Evolutionary conservation across 805 yeast genomes (phyloP), one percentile per base, ranked within the genome.

Genomic region (Nakazawaea molendinolei): DNA sequence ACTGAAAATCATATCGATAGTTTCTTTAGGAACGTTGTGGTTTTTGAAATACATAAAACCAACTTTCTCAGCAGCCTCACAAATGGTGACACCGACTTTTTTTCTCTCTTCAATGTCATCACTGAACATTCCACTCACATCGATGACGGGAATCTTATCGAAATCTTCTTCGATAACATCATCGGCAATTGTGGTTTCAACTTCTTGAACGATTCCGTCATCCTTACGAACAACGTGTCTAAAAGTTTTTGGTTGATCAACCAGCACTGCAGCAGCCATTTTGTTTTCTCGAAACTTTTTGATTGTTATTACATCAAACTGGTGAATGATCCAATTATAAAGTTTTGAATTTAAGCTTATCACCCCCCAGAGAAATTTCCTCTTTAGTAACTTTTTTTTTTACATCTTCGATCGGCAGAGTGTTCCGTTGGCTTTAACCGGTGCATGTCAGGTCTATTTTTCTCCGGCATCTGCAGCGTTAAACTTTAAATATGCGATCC

Each of bases 11-110:
- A 40, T 44, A 13, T 51, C 53, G 19, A 48, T 44, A 8, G 36
- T 34, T 2, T 43, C 42, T 24, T 52, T 46, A 21, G 58, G 49
- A 25, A 56, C 44, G 9, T 44, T 47, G 34, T 56, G 60, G 40
- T 56, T 52, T 34, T 48, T 44, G 23, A 52, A 39, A 34, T 54
- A 54, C 44, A 56, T 50, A 38, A 56, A 56, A 2, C 60, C 61
- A 16, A 53, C 50, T 23, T 49, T 45, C 27, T 41, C 44, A 44
- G 41, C 39, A 6, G 45, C 50, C 3, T 42, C 35, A 14, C 41
- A 45, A 13, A 52, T 34, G 23, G 45, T 38, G 20, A 29, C 28
- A 3, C 53, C 56, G 14, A 52, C 31, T 15, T 35, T 41, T 17
- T 23, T 31, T 16, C 51, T 35, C 18, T 41, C 48, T 17, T 39